A percentile compares a stretch with the other conserved stretches of the same genome.
These are phyloP conservation scores for Fusarium sp. DNA, from an alignment of 2,329 filamentous ascomycete species.

Conservation along the genomic window DNA sequence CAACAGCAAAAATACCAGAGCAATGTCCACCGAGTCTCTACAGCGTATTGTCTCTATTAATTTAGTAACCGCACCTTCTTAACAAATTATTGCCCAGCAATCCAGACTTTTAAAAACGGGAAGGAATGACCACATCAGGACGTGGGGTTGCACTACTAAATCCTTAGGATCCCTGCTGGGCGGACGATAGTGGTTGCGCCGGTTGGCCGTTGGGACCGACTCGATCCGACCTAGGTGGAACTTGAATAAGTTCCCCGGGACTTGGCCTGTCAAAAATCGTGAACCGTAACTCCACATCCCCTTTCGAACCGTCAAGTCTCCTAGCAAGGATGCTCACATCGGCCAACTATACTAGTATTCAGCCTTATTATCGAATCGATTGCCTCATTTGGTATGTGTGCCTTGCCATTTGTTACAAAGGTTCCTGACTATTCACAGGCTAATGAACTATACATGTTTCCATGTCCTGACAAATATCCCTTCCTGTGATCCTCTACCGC, in stretches of 20 bases:
- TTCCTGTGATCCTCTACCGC: constrained; percentile 22
- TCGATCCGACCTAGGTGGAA: not conserved
- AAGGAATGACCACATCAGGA: not conserved
- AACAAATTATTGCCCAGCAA: not conserved
- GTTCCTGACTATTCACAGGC: constrained; percentile 32
- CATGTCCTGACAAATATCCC: constrained; percentile 51
- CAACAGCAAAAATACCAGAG: not conserved
- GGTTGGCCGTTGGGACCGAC: too few species aligned
- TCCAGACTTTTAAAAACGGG: not conserved
- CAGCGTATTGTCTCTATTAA: not conserved
- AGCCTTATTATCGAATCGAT: not conserved
- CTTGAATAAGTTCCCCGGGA: not conserved
- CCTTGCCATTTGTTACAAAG: not conserved
- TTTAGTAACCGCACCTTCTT: not conserved
- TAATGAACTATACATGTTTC: constrained; percentile 52
- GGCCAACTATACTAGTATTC: not conserved
- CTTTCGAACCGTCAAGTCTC: not conserved
- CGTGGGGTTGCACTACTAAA: not conserved
- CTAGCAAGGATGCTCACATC: not conserved
- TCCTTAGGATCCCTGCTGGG: not conserved
- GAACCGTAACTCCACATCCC: not conserved
- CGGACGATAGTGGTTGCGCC: too few species aligned
- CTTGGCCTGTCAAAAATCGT: not conserved
- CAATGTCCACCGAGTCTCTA: not conserved
- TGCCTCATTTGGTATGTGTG: not conserved